Base-by-base conservation (phyloP, 176 grass and related monocot genomes). In the Puccinellia tenuiflora region DNA sequence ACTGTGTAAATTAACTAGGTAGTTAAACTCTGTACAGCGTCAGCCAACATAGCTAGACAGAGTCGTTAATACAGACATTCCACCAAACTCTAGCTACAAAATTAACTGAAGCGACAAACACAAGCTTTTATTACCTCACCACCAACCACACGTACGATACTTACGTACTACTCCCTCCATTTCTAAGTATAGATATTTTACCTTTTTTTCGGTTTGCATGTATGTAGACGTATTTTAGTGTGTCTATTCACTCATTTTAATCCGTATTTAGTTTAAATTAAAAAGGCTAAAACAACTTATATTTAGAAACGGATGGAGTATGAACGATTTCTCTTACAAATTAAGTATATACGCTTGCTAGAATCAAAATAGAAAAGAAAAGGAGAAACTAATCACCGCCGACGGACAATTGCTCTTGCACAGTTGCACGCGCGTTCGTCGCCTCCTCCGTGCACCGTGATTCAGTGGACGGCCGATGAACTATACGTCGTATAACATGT, bases 121-220 rank as follows among this genome's bases (percentile, higher is more conserved):
- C 42, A 64, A 75, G 26, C 45, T 25, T 45, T 59, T 80, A 42
- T 46, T 46, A 80, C 87, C 28, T 69, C 55, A 38, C 64, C 64
- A 55, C 75, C 75, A 79, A 45, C 63, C 79, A 4, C 74, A 10
- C 35, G 28, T 29, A 76, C n/a, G 11, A n/a, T 45, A 42, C 4
- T 2, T 42, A 39, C 40, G 37, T 38, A n/a, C n/a, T n/a, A n/a
- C n/a, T n/a, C n/a, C n/a, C n/a, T n/a, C n/a, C n/a, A n/a, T n/a
- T n/a, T n/a, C n/a, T n/a, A n/a, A n/a, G n/a, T n/a, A n/a, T n/a
- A n/a, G n/a, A n/a, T n/a, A n/a, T n/a, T n/a, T n/a, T n/a, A n/a
- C n/a, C n/a, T n/a, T n/a, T n/a, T n/a, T n/a, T n/a, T n/a, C n/a
- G n/a, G n/a, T n/a, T n/a, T n/a, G n/a, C n/a, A n/a, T n/a, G n/a